Conservation (phyloP, 805 yeast species). For the Schizosaccharomyces cryophilus region DNA sequence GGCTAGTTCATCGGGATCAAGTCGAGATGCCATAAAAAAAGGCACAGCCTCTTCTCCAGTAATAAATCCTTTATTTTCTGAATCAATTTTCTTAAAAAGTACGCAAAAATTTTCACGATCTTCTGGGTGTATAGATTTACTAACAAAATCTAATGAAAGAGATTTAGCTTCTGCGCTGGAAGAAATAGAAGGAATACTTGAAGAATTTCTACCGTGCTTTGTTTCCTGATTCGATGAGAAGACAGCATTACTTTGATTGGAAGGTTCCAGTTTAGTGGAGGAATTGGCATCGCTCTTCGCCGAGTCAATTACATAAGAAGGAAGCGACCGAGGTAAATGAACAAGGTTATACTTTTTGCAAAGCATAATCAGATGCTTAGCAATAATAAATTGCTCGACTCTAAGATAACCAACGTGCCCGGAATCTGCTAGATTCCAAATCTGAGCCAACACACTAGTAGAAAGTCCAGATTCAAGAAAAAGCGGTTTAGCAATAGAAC, state of each 20-base stretch:
- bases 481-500: slow-evolving; percentile 42
- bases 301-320: neutral
- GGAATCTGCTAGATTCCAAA: slow-evolving; percentile 88
- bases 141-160: neutral
- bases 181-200: neutral
- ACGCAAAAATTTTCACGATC: neutral
- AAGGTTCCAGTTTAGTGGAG: neutral
- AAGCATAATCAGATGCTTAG: slow-evolving; percentile 54
- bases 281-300: neutral
- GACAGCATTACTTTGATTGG: neutral
- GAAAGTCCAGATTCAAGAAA: slow-evolving; percentile 66
- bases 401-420: slow-evolving; percentile 65
- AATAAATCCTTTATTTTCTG: slow-evolving; percentile 27
- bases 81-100: neutral
- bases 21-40: slow-evolving; percentile 65
- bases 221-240: neutral
- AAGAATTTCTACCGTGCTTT: neutral
- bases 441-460: slow-evolving; percentile 61
- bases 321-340: neutral
- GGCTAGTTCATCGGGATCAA: slow-evolving; percentile 66
- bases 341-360: neutral
- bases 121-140: neutral
- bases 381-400: slow-evolving; percentile 67
- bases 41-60: slow-evolving; percentile 67
- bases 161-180: neutral